Percentiles rank a stretch among this genome's conserved stretches.
Conservation (phyloP, 192 early-diverging fungal genomes). For the Pecoramyces ruminantium region DNA sequence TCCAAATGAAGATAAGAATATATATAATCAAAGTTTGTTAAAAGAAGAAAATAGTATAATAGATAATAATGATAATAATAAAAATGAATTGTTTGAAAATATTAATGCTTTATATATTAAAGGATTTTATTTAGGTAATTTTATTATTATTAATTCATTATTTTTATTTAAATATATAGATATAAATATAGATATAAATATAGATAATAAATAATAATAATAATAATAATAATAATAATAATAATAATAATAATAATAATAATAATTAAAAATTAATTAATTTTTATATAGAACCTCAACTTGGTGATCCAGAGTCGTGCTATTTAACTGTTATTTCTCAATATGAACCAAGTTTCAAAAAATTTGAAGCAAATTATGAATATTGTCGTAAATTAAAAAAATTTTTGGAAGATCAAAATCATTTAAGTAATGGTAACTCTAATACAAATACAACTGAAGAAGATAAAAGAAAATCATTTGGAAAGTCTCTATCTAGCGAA, state of each 20-base stretch:
- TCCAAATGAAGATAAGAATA: neutral
- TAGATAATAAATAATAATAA: no score
- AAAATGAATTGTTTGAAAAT: neutral
- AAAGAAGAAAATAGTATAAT: neutral
- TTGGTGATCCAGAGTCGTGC: neutral
- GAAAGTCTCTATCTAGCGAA: neutral
- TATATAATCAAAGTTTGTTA: neutral
- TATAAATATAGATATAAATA: no score
- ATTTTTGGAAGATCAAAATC: neutral
- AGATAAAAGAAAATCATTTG: neutral
- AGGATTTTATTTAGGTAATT: neutral
- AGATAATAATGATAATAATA: neutral
- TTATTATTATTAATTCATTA: no score
- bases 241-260: no score
- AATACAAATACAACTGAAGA: neutral
- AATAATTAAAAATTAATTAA: neutral
- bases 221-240: no score
- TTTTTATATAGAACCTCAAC: neutral
- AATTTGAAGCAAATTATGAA: neutral
- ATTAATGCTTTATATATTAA: neutral
- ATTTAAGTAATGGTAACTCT: neutral
- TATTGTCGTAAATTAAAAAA: neutral
- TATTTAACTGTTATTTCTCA: neutral
- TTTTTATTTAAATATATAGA: no score
- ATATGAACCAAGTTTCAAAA: neutral